Conservation (phyloP, 2,329 filamentous ascomycete species). For the Diaporthe vaccinii region DNA sequence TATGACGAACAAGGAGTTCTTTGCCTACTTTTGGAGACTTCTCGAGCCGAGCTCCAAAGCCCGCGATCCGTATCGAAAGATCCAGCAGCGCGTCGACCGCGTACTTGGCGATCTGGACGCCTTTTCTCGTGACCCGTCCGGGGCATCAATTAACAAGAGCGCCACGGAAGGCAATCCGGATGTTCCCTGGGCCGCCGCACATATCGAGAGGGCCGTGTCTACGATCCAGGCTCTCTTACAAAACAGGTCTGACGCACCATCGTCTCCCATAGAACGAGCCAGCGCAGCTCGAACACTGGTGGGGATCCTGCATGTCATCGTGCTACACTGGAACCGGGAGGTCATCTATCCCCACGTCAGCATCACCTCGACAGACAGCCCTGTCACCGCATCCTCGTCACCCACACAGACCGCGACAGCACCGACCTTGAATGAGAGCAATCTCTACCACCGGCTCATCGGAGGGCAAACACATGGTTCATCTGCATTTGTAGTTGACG, state of each 20-base stretch:
- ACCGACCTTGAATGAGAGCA: constrained; percentile 56
- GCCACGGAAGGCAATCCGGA: constrained; percentile 52
- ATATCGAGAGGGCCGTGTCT: constrained; percentile 58
- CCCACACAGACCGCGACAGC: constrained; percentile 11
- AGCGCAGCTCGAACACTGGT: constrained; percentile 63
- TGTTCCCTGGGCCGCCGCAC: constrained; percentile 64
- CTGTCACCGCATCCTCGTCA: too few species aligned
- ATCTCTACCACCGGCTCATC: constrained; percentile 63
- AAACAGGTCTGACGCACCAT: constrained; percentile 52
- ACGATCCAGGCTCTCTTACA: constrained; percentile 60
- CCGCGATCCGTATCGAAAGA: constrained; percentile 62
- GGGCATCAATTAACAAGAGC: constrained; percentile 23
- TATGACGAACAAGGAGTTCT: constrained; percentile 66
- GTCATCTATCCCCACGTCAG: not conserved
- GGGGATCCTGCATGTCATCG: constrained; percentile 61
- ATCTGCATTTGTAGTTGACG: constrained; percentile 60
- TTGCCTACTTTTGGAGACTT: constrained; percentile 64
- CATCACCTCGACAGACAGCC: not conserved
- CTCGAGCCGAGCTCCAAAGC: constrained; percentile 60
- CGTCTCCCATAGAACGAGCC: constrained; percentile 54
- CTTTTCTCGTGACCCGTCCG: constrained; percentile 44
- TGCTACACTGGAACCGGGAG: constrained; percentile 44
- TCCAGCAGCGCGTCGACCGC: constrained; percentile 61
- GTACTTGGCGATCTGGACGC: constrained; percentile 61
- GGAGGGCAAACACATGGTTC: constrained; percentile 56